A percentile compares a stretch with the other conserved stretches of the same genome.
phyloP scores from a whole-genome alignment of 495 filamentous ascomycete species.

The Margaritispora aquatica region DNA sequence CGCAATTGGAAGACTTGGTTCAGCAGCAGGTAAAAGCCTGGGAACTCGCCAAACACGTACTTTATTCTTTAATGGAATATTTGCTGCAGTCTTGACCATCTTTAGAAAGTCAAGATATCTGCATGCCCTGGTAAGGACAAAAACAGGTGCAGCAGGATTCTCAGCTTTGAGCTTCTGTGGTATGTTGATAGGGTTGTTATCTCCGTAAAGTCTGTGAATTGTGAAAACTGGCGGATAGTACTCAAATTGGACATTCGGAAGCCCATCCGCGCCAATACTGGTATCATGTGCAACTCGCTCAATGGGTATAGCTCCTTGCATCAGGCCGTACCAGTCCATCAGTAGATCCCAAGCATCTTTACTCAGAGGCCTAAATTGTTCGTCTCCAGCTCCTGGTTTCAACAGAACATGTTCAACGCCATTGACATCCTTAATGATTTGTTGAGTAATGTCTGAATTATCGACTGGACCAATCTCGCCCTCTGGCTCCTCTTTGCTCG shows the following conservation, averaged over 20 bases:
- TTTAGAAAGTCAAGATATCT: slow-evolving; percentile 67
- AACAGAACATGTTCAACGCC: slow-evolving; percentile 62
- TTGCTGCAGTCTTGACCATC: slow-evolving; percentile 53
- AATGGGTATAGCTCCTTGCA: slow-evolving; percentile 63
- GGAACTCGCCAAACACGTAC: slow-evolving; percentile 43
- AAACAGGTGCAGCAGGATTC: slow-evolving; percentile 49
- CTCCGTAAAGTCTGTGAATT: slow-evolving; percentile 66
- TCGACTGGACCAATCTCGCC: slow-evolving; percentile 76
- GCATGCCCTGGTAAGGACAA: slow-evolving; percentile 63
- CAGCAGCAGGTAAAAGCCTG: slow-evolving; percentile 35
- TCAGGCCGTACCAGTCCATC: slow-evolving; percentile 73
- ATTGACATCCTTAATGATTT: slow-evolving; percentile 38
- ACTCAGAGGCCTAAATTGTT: slow-evolving; percentile 75
- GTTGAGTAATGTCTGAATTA: slow-evolving; percentile 64
- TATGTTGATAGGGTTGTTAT: slow-evolving; percentile 47
- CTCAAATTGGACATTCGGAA: slow-evolving; percentile 74
- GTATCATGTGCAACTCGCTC: slow-evolving; percentile 74
- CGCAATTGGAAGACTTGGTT: slow-evolving; percentile 18
- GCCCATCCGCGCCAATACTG: slow-evolving; percentile 41
- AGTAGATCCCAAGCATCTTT: slow-evolving; percentile 76
- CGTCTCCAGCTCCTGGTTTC: slow-evolving; percentile 58
- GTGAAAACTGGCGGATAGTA: slow-evolving; percentile 81
- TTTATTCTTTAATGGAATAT: slow-evolving; percentile 12
- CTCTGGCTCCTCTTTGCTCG: slow-evolving; percentile 55
- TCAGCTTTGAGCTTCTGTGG: slow-evolving; percentile 49